Percentiles rank a stretch among this genome's conserved stretches.
phyloP scores from a whole-genome alignment of 179 eudicot species.

The Sideroxylon spinosum region DNA sequence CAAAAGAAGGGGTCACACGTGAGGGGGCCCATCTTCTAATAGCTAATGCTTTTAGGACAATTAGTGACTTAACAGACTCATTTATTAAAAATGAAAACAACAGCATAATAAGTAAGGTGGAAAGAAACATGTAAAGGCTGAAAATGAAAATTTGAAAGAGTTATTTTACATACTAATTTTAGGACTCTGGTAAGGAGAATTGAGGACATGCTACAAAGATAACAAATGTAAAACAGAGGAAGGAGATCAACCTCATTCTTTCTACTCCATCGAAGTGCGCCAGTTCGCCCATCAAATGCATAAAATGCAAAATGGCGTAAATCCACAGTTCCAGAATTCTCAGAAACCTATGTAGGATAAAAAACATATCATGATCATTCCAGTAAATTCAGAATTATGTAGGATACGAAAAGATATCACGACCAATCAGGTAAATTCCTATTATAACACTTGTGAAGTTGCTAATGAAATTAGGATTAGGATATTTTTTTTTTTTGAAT shows the following conservation, averaged over 20 bases:
- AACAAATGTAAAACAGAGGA: slow-evolving; percentile 3
- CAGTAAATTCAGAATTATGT: too few species aligned
- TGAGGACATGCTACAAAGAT: not conserved
- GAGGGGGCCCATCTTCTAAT: too few species aligned
- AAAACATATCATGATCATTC: not conserved
- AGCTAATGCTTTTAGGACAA: too few species aligned
- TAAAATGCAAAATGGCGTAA: slow-evolving; percentile 93
- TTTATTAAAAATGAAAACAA: not conserved
- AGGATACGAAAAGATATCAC: not conserved
- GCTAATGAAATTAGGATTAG: slow-evolving; percentile 1
- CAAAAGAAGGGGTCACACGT: too few species aligned
- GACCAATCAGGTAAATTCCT: too few species aligned
- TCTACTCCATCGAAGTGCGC: slow-evolving; percentile 81
- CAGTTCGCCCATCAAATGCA: slow-evolving; percentile 90
- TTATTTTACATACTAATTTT: not conserved
- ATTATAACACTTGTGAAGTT: not conserved
- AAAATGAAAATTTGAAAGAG: not conserved
- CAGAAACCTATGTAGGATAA: slow-evolving; percentile 41
- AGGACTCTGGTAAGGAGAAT: not conserved
- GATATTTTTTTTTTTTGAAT: not conserved
- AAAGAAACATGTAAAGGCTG: too few species aligned
- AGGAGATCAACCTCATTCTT: slow-evolving; percentile 68
- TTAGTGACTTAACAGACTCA: too few species aligned
- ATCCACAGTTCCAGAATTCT: slow-evolving; percentile 65
- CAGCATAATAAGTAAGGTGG: not conserved